phyloP scores from a whole-genome alignment of 768 basidiomycete genomes.

The Lactarius quietus region DNA sequence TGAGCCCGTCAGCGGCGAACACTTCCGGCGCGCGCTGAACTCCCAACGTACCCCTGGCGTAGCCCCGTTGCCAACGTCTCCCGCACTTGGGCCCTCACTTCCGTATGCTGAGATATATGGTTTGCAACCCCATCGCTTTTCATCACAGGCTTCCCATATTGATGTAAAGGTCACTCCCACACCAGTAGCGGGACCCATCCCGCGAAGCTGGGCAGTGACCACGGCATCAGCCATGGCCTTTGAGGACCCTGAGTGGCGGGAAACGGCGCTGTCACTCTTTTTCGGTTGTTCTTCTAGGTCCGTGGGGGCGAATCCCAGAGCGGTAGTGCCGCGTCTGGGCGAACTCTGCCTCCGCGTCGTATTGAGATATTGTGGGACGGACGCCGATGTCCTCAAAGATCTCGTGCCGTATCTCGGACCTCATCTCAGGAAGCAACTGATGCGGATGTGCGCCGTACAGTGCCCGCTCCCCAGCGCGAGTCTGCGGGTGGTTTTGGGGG shows the following conservation, averaged over 20 bases:
- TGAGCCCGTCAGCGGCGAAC: slow-evolving; percentile 53
- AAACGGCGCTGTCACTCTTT: slow-evolving; percentile 52
- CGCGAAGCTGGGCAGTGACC: slow-evolving; percentile 53
- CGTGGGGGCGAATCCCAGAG: slow-evolving; percentile 1
- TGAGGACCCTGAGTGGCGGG: slow-evolving; percentile 46
- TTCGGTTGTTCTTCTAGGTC: slow-evolving; percentile 30
- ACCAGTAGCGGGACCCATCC: slow-evolving; percentile 33
- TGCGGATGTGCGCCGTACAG: slow-evolving; percentile 57
- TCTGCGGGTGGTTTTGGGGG: slow-evolving; percentile 48
- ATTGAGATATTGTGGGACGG: slow-evolving; percentile 37
- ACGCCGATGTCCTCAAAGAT: slow-evolving; percentile 40
- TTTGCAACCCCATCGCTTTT: slow-evolving; percentile 1
- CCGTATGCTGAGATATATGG: slow-evolving; percentile 25
- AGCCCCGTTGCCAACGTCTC: background rate
- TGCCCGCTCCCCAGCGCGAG: slow-evolving; percentile 49
- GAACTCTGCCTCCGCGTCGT: slow-evolving; percentile 56
- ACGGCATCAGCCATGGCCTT: slow-evolving; percentile 31
- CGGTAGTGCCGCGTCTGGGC: slow-evolving; percentile 47
- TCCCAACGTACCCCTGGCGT: slow-evolving; percentile 32
- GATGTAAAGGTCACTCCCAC: background rate
- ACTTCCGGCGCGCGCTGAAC: slow-evolving; percentile 64
- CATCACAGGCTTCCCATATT: slow-evolving; percentile 2
- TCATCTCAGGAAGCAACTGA: slow-evolving; percentile 55
- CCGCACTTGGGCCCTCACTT: slow-evolving; percentile 13
- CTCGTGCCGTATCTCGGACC: slow-evolving; percentile 50